Conservation (phyloP, 352 stramenopile species). For the Elongisporangium prolatum region DNA sequence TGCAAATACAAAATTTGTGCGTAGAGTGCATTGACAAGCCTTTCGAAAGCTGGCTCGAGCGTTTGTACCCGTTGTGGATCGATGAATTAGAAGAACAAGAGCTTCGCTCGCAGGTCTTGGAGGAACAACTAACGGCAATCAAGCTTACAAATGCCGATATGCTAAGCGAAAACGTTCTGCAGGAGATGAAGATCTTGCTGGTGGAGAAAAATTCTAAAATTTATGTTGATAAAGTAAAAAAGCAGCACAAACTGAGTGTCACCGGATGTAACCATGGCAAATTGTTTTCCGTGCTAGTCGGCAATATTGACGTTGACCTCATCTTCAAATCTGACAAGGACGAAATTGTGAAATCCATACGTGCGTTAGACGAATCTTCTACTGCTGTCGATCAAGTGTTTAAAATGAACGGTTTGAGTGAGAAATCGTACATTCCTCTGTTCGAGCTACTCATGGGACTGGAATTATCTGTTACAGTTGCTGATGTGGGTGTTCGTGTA, state of each 20-base stretch:
- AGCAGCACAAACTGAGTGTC: constrained; percentile 8
- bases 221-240: constrained; percentile 57
- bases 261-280: not conserved
- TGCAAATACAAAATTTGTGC: constrained; percentile 35
- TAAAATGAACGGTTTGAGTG: constrained; percentile 10
- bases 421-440: constrained; percentile 16
- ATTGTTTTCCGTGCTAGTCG: constrained; percentile 11
- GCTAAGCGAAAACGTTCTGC: constrained; percentile 21
- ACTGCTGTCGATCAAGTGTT: constrained; percentile 22
- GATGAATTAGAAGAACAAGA: constrained; percentile 64
- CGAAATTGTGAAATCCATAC: constrained; percentile 19
- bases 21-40: constrained; percentile 43
- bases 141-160: constrained; percentile 54
- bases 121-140: constrained; percentile 54
- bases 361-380: constrained; percentile 44
- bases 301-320: constrained; percentile 27
- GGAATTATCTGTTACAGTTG: constrained; percentile 21
- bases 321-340: constrained; percentile 33
- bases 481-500: constrained; percentile 32
- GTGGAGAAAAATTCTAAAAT: constrained; percentile 53
- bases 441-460: constrained; percentile 28
- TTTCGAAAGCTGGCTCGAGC: constrained; percentile 66
- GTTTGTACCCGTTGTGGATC: constrained; percentile 69
- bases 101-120: constrained; percentile 45
- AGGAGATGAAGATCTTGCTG: constrained; percentile 46